Percentiles rank a stretch among this genome's conserved stretches.
These are phyloP conservation scores for Hygrophoropsis aurantiaca DNA, from an alignment of 768 basidiomycete genomes.

Conservation along the genomic window DNA sequence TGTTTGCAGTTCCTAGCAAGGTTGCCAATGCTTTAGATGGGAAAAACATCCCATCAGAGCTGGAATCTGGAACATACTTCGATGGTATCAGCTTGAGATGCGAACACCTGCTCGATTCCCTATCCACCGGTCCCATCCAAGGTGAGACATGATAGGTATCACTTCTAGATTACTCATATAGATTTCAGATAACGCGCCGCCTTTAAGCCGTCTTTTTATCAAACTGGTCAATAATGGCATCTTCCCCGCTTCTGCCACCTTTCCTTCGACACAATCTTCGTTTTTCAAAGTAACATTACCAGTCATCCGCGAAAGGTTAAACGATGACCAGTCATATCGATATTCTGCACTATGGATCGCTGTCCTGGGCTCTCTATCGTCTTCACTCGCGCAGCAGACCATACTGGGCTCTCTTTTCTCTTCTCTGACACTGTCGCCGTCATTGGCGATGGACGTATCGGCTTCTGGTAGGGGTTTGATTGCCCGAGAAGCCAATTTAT, in stretches of 20 bases:
- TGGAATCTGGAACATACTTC: conserved; percentile 62
- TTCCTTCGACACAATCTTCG: conserved; percentile 61
- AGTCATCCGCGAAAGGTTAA: conserved; percentile 44
- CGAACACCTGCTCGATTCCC: conserved; percentile 49
- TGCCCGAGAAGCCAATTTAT: conserved; percentile 53
- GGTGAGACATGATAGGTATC: conserved; percentile 37
- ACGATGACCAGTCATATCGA: conserved; percentile 15
- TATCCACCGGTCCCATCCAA: conserved; percentile 36
- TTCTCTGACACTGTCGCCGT: conserved; percentile 36
- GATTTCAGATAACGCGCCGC: conserved; percentile 36
- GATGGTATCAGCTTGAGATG: conserved; percentile 49
- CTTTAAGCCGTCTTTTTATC: conserved; percentile 53
- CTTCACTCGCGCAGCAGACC: conserved; percentile 52
- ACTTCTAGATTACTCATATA: conserved; percentile 6
- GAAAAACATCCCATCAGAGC: conserved; percentile 40
- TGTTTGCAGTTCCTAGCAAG: conserved; percentile 70
- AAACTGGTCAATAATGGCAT: conserved; percentile 70
- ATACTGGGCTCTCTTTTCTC: conserved; percentile 60
- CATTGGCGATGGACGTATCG: conserved; percentile 31
- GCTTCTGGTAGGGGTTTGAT: conserved; percentile 39
- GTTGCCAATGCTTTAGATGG: conserved; percentile 69
- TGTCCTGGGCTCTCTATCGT: conserved; percentile 47
- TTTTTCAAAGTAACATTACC: conserved; percentile 61
- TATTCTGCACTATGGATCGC: conserved; percentile 55
- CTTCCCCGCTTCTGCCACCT: conserved; percentile 54